phyloP scores from a whole-genome alignment of 768 basidiomycete genomes.

The Thelephora aurantiotincta region DNA sequence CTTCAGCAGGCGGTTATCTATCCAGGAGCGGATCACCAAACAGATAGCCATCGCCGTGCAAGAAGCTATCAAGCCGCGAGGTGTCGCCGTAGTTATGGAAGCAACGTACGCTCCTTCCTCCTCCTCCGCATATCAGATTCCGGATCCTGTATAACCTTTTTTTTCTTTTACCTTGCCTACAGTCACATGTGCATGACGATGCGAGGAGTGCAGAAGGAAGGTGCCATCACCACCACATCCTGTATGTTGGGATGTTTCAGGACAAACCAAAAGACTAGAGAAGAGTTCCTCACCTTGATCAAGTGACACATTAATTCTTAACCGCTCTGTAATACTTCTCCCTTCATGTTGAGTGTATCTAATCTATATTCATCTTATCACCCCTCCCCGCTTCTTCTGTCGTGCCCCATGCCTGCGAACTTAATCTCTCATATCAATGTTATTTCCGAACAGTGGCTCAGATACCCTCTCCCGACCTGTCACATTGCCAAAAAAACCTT shows the following conservation, averaged over 20 bases:
- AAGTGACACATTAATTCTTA: slow-evolving; percentile 21
- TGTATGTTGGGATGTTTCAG: slow-evolving; percentile 99
- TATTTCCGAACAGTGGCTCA: neutral
- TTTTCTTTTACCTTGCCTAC: slow-evolving; percentile 5
- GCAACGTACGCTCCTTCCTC: slow-evolving; percentile 57
- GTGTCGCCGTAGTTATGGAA: slow-evolving; percentile 99
- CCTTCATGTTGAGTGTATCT: too few relatives aligned
- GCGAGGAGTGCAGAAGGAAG: slow-evolving; percentile 99
- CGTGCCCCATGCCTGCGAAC: too few relatives aligned
- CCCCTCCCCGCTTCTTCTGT: too few relatives aligned
- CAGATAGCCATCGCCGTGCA: slow-evolving; percentile 97
- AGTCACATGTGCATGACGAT: slow-evolving; percentile 99
- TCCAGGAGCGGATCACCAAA: slow-evolving; percentile 94
- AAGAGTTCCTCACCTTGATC: slow-evolving; percentile 88
- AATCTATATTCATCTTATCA: too few relatives aligned
- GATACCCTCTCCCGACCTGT: too few relatives aligned
- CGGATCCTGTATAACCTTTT: slow-evolving; percentile 4
- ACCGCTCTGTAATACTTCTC: too few relatives aligned
- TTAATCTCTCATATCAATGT: neutral
- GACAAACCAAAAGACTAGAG: slow-evolving; percentile 95
- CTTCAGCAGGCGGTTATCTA: slow-evolving; percentile 88
- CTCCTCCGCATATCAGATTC: slow-evolving; percentile 4
- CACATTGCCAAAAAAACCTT: too few relatives aligned
- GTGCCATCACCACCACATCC: slow-evolving; percentile 86
- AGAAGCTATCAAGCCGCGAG: slow-evolving; percentile 94